A percentile compares a stretch with the other conserved stretches of the same genome.
Conservation (phyloP, 2,329 filamentous ascomycete species). For the Cladosporium sp. region DNA sequence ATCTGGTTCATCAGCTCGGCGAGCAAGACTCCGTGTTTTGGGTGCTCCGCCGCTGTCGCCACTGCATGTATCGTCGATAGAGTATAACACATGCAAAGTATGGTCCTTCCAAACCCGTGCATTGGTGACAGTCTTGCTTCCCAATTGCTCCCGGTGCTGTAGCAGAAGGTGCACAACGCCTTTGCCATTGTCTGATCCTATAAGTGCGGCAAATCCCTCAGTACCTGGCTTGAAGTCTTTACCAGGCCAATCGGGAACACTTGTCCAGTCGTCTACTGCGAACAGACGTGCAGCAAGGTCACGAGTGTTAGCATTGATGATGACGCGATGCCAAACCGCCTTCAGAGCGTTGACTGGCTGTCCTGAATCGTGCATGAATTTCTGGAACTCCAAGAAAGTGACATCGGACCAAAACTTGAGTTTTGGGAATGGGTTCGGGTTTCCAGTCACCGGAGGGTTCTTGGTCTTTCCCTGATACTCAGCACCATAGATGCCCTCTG, state of each 20-base stretch:
- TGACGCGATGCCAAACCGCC: constrained; percentile 12
- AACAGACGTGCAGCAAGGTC: constrained; percentile 6
- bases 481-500: constrained; percentile 2
- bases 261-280: neutral
- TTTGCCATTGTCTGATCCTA: constrained; percentile 23
- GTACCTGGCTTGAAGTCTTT: constrained; percentile 10
- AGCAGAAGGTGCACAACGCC: constrained; percentile 20
- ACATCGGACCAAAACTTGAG: constrained; percentile 25
- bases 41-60: neutral
- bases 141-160: constrained; percentile 24
- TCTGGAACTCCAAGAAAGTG: constrained; percentile 21
- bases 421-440: constrained; percentile 13
- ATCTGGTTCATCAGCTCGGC: constrained; percentile 1
- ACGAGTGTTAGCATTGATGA: constrained; percentile 7
- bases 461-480: constrained; percentile 13
- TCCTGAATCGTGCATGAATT: constrained; percentile 13
- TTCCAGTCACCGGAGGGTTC: constrained; percentile 18
- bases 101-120: constrained; percentile 14
- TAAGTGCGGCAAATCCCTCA: constrained; percentile 17
- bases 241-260: constrained; percentile 12
- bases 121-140: constrained; percentile 17
- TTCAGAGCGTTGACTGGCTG: neutral
- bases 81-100: constrained; percentile 11
- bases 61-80: neutral
- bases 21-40: neutral